phyloP scores from a whole-genome alignment of 1,284 basidiomycete species.

The Mycena sp. region DNA sequence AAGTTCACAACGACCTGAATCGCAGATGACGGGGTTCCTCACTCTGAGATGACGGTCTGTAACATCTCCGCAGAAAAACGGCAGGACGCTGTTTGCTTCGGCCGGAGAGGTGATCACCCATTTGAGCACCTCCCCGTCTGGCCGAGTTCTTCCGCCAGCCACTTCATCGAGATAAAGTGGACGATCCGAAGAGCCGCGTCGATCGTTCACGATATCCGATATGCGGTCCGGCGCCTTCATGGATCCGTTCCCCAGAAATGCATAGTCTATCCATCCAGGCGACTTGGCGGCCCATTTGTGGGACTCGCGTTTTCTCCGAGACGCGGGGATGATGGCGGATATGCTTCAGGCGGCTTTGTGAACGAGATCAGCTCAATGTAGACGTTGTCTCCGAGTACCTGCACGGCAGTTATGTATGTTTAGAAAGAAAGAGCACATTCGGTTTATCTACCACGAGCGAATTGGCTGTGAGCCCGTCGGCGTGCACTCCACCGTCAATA shows the following conservation, averaged over 20 bases:
- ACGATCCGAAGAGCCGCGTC: slow-evolving; percentile 46
- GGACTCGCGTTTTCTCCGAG: slow-evolving; percentile 50
- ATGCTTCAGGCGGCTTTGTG: slow-evolving; percentile 58
- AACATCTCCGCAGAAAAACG: slow-evolving; percentile 80
- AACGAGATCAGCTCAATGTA: slow-evolving; percentile 79
- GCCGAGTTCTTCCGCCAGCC: slow-evolving; percentile 59
- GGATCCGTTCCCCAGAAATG: slow-evolving; percentile 64
- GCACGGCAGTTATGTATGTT: slow-evolving; percentile 1
- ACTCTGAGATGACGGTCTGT: slow-evolving; percentile 68
- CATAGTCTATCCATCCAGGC: slow-evolving; percentile 73
- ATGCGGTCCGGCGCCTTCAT: slow-evolving; percentile 42
- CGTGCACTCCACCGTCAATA: slow-evolving; percentile 68
- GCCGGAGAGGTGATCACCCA: slow-evolving; percentile 64
- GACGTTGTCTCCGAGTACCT: slow-evolving; percentile 67
- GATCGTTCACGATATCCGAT: slow-evolving; percentile 37
- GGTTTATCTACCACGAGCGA: slow-evolving; percentile 61
- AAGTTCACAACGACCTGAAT: slow-evolving; percentile 14
- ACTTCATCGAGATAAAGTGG: slow-evolving; percentile 53
- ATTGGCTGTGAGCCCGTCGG: slow-evolving; percentile 70
- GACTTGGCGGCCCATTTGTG: slow-evolving; percentile 62
- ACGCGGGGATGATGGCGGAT: slow-evolving; percentile 58
- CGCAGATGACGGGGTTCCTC: slow-evolving; percentile 31
- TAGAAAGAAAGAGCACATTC: not conserved
- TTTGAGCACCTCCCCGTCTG: slow-evolving; percentile 61
- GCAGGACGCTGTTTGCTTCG: slow-evolving; percentile 49